Conservation (phyloP, 1,139 yeast species). For the Magnusiomyces fungicola region DNA sequence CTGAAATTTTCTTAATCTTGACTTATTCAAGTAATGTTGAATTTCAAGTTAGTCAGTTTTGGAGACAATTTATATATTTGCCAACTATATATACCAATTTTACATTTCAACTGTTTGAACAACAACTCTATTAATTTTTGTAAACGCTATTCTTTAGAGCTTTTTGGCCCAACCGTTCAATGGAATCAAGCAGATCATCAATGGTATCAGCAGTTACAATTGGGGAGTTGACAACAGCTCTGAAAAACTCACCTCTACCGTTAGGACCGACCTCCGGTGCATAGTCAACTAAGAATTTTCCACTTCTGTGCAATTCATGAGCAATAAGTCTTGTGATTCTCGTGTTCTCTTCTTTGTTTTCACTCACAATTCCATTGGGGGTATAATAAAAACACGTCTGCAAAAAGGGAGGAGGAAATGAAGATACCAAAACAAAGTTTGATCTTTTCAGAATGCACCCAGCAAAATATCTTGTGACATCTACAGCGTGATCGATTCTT, state of each 20-base stretch:
- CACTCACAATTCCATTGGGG: conserved; percentile 35
- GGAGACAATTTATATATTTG: too few species aligned
- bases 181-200: conserved; percentile 36
- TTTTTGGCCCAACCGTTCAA: too few species aligned
- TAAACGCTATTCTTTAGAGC: too few species aligned
- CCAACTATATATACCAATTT: too few species aligned
- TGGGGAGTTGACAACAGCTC: conserved; percentile 81
- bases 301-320: conserved; percentile 50
- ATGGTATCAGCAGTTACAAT: conserved; percentile 38
- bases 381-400: conserved; percentile 79
- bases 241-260: conserved; percentile 66
- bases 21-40: too few species aligned
- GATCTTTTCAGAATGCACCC: conserved; percentile 23
- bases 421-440: conserved; percentile 47
- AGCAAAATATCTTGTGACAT: conserved; percentile 56
- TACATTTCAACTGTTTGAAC: too few species aligned
- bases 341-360: conserved; percentile 38
- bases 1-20: too few species aligned
- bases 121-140: too few species aligned
- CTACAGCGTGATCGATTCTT: conserved; percentile 67
- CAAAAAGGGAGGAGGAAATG: conserved; percentile 62
- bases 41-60: too few species aligned
- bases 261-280: conserved; percentile 54
- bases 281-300: conserved; percentile 68
- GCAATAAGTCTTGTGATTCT: conserved; percentile 58